Base-by-base conservation (phyloP, 345 rosid genomes). In the Leavenworthia alabamica region DNA sequence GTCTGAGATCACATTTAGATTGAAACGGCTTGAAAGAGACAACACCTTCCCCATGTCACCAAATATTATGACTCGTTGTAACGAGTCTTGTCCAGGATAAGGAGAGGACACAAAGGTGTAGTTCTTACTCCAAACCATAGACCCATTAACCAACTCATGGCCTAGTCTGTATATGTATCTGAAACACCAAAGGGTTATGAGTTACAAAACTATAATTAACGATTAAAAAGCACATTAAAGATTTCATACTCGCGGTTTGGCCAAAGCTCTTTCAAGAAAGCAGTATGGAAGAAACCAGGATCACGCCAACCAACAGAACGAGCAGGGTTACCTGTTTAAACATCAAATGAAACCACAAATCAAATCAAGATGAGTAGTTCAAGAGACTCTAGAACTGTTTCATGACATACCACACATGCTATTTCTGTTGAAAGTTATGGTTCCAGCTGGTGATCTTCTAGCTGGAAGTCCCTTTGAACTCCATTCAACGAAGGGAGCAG, bases 41-140 rank as follows among this genome's bases (percentile, higher is more conserved):
- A 14, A 37, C 80, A 88, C 96, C 89, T 85, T 88, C 4, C 96
- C 92, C 89, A 92, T 89, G 77, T 86, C 98, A 58, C 97, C 97
- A 28, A 86, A 89, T 57, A 92, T 72, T 35, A 86, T 73, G 54
- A 92, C 83, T 37, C 82, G 83, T 59, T 92, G 98, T 58, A 86
- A 66, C 0, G 97, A 89, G 66, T 89, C 82, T 72, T 92, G 95
- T 63, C 98, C 97, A 24, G 97, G 98, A 77, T 60, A 89, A 49
- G 98, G 97, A 7, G 95, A 80, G 23, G 93, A 79, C 66, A 67
- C 76, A 36, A 89, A 89, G 4, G 87, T 70, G 71, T 79, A 86
- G 1, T 20, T 73, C 80, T 88, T 85, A 77, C 96, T 82, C 88
- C 82, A 82, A 40, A 79, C 31, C 5, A 51, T 54, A 0, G 80